Percentiles rank a stretch among this genome's conserved stretches.
Evolutionary conservation across 345 rosid genomes (phyloP).

Genomic region (Eutrema heterophyllum): DNA sequence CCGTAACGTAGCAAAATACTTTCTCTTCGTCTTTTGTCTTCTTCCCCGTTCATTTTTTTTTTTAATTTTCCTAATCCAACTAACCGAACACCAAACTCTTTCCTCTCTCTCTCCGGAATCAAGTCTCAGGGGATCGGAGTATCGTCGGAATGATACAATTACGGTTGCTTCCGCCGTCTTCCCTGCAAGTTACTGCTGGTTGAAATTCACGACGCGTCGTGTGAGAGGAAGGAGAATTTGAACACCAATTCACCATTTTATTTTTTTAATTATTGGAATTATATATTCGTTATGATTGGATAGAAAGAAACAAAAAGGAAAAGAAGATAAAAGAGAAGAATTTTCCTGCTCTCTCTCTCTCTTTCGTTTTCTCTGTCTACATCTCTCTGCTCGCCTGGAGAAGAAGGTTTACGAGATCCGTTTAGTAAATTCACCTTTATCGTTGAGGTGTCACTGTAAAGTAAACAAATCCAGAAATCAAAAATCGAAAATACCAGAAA

Average conservation of each 20-base stretch:
- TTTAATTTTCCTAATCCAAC: background rate
- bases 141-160: conserved; percentile 19
- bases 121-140: conserved; percentile 13
- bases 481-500: no score
- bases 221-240: conserved; percentile 13
- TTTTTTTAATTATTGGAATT: background rate
- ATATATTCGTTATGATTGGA: conserved; percentile 26
- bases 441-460: no score
- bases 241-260: conserved; percentile 19
- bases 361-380: conserved; percentile 31
- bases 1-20: conserved; percentile 26
- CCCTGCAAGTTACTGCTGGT: background rate
- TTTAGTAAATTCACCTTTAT: no score
- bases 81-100: conserved; percentile 26
- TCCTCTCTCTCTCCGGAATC: no score
- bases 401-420: conserved; percentile 42
- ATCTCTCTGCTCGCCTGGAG: no score
- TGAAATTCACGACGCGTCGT: background rate
- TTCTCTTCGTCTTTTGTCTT: conserved; percentile 9
- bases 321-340: conserved; percentile 3
- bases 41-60: conserved; percentile 17
- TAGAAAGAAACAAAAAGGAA: conserved; percentile 28
- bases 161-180: conserved; percentile 12
- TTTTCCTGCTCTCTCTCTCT: conserved; percentile 29
- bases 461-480: no score